A percentile compares a stretch with the other conserved stretches of the same genome.
Evolutionary conservation across 352 stramenopile genomes (phyloP).

Genomic region (Pythium phragmitis): DNA sequence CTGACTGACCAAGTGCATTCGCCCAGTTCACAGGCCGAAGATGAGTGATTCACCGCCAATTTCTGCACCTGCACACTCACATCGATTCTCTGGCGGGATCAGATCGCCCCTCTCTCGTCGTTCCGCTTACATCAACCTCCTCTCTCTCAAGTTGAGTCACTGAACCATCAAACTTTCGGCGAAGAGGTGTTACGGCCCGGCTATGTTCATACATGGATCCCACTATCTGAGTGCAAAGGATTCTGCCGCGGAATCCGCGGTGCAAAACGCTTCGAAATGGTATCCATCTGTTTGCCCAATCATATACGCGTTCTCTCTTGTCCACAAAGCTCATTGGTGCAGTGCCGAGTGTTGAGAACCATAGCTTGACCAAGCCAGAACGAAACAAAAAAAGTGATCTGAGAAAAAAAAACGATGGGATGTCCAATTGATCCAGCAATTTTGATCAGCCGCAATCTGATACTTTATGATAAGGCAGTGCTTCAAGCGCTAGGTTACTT

Average conservation of each 20-base stretch:
- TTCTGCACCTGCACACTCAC: conserved; percentile 17
- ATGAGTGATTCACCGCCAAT: conserved; percentile 23
- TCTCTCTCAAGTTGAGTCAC: not conserved
- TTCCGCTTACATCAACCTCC: conserved; percentile 24
- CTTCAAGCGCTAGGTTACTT: too few species aligned
- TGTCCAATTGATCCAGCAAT: not conserved
- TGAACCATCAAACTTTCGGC: not conserved
- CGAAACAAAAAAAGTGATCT: not conserved
- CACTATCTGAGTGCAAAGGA: conserved; percentile 17
- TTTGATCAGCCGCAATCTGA: too few species aligned
- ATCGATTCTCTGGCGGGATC: conserved; percentile 13
- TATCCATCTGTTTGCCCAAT: conserved; percentile 32
- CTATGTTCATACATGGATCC: conserved; percentile 8
- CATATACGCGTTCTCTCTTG: conserved; percentile 8
- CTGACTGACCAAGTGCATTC: not conserved
- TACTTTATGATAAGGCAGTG: too few species aligned
- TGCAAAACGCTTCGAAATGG: conserved; percentile 6
- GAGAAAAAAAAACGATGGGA: conserved; percentile 1
- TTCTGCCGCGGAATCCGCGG: conserved; percentile 1
- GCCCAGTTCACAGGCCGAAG: not conserved
- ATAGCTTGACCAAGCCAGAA: conserved; percentile 3
- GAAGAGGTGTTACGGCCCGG: not conserved
- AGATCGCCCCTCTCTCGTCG: conserved; percentile 22
- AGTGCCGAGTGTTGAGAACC: not conserved
- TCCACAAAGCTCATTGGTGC: conserved; percentile 13